A percentile compares a stretch with the other conserved stretches of the same genome.
These are phyloP conservation scores for Xylaria sp. DNA, from an alignment of 2,329 filamentous ascomycete species.

Conservation along the genomic window DNA sequence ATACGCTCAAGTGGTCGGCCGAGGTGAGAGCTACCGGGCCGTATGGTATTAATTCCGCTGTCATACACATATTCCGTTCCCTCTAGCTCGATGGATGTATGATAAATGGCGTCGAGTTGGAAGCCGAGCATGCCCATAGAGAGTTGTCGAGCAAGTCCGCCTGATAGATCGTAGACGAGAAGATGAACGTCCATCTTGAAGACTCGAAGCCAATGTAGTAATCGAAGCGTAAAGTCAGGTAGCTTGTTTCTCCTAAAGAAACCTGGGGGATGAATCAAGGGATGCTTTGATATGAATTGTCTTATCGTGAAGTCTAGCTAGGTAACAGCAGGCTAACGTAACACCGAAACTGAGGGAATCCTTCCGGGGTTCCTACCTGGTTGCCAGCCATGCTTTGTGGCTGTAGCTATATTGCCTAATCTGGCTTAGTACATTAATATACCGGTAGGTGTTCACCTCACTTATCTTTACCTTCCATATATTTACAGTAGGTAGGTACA, in stretches of 20 bases:
- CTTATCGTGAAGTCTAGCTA: not conserved
- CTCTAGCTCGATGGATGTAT: slow-evolving; percentile 87
- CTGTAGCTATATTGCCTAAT: slow-evolving; percentile 21
- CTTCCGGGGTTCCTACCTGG: not conserved
- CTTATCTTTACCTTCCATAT: too few relatives aligned
- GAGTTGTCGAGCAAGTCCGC: slow-evolving; percentile 66
- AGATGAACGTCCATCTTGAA: slow-evolving; percentile 77
- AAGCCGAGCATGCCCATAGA: slow-evolving; percentile 65
- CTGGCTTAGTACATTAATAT: slow-evolving; percentile 14
- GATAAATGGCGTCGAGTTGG: slow-evolving; percentile 90
- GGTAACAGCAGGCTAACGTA: slow-evolving; percentile 8
- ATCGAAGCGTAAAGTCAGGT: not conserved
- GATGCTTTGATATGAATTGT: not conserved
- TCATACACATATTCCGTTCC: slow-evolving; percentile 93
- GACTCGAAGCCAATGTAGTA: not conserved
- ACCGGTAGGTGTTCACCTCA: too few relatives aligned
- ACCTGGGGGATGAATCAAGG: not conserved
- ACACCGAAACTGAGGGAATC: not conserved
- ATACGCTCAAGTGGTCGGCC: slow-evolving; percentile 83
- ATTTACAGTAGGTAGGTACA: not conserved
- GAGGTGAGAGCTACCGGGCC: slow-evolving; percentile 85
- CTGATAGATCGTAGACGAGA: slow-evolving; percentile 82
- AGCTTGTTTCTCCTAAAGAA: not conserved
- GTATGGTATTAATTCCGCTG: slow-evolving; percentile 83
- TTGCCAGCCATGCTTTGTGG: slow-evolving; percentile 9